These are phyloP conservation scores for Suillus clintonianus DNA, from an alignment of 768 basidiomycete genomes.

Conservation along the genomic window DNA sequence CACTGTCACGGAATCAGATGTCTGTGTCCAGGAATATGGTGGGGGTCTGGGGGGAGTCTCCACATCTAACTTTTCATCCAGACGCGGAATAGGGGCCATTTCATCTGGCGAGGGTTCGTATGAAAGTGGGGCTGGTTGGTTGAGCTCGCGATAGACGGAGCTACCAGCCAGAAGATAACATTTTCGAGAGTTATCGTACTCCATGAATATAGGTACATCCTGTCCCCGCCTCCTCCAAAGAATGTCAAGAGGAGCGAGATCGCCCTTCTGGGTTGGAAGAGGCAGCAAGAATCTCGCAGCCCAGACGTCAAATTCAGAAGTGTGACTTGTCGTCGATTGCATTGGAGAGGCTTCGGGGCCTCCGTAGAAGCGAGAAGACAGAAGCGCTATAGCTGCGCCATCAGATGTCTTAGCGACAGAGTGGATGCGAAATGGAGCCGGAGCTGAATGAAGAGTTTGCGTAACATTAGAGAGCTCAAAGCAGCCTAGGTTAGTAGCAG, in stretches of 20 bases:
- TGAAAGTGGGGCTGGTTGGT: constrained; percentile 28
- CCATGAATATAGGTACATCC: constrained; percentile 65
- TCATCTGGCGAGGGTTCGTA: constrained; percentile 69
- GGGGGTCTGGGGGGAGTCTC: constrained; percentile 52
- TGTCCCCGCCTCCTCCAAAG: constrained; percentile 72
- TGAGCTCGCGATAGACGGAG: constrained; percentile 51
- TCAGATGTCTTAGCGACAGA: constrained; percentile 37
- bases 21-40: constrained; percentile 94
- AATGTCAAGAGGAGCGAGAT: constrained; percentile 46
- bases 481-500: constrained; percentile 50
- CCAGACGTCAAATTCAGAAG: constrained; percentile 64
- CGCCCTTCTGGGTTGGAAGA: constrained; percentile 31
- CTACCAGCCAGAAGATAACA: constrained; percentile 62
- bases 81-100: constrained; percentile 66
- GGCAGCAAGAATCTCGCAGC: constrained; percentile 54
- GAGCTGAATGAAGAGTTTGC: constrained; percentile 20
- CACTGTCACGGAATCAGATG: constrained; percentile 78
- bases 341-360: constrained; percentile 17
- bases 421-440: constrained; percentile 42
- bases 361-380: constrained; percentile 61
- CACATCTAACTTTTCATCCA: constrained; percentile 55
- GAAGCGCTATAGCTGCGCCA: constrained; percentile 44
- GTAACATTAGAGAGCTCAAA: constrained; percentile 44
- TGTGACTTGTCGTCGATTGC: constrained; percentile 17
- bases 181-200: constrained; percentile 46